A percentile compares a stretch with the other conserved stretches of the same genome.
Conservation (phyloP, 1,284 basidiomycete genomes). For the Cystobasidium slooffiae region DNA sequence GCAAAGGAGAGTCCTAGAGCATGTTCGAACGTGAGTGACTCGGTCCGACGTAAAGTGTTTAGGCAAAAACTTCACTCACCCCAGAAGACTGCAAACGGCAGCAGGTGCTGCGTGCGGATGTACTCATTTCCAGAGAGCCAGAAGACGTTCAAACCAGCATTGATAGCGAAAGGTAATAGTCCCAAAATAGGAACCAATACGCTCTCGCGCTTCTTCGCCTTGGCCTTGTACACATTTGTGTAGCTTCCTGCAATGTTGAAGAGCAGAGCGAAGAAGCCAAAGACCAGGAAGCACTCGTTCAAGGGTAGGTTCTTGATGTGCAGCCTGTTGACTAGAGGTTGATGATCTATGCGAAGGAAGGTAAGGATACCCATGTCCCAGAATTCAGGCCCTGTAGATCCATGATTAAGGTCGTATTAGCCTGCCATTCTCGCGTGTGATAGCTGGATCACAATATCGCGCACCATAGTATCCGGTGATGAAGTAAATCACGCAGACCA, state of each 20-base stretch:
- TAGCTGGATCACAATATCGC: background rate
- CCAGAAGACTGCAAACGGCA: slow-evolving; percentile 89
- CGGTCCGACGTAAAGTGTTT: slow-evolving; percentile 64
- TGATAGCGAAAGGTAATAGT: slow-evolving; percentile 77
- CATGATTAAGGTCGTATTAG: background rate
- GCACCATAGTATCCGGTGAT: slow-evolving; percentile 75
- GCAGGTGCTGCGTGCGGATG: slow-evolving; percentile 66
- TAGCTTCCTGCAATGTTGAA: slow-evolving; percentile 81
- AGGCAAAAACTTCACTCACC: slow-evolving; percentile 70
- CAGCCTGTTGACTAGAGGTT: slow-evolving; percentile 61
- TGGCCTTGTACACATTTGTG: slow-evolving; percentile 70
- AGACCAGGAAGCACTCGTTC: slow-evolving; percentile 86
- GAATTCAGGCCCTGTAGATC: slow-evolving; percentile 64
- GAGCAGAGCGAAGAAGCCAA: slow-evolving; percentile 72
- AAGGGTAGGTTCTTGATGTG: slow-evolving; percentile 66
- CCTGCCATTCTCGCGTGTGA: background rate
- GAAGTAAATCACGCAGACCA: slow-evolving; percentile 78
- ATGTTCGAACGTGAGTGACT: slow-evolving; percentile 24
- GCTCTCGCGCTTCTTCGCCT: slow-evolving; percentile 59
- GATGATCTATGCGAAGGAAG: slow-evolving; percentile 65
- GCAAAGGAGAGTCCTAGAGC: slow-evolving; percentile 55
- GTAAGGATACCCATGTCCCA: slow-evolving; percentile 79
- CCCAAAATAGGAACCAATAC: slow-evolving; percentile 68
- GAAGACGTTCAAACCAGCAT: slow-evolving; percentile 70
- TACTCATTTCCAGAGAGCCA: slow-evolving; percentile 74